Evolutionary conservation across 1,284 basidiomycete genomes (phyloP).

Genomic region (Ceratobasidium sp.): DNA sequence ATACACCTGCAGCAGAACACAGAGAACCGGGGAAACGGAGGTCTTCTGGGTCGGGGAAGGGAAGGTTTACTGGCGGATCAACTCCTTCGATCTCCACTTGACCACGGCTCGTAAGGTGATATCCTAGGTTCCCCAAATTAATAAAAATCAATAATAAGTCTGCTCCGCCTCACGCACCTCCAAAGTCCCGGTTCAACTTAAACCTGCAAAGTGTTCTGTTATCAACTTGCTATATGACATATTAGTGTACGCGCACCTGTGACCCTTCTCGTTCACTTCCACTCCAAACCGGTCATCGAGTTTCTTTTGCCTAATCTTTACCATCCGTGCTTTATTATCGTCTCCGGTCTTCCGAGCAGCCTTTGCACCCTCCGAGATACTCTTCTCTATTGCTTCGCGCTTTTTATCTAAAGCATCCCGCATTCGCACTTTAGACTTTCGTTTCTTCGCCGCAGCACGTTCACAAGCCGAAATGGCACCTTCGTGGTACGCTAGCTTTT

Average conservation of each 20-base stretch:
- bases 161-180: conserved; percentile 51
- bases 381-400: conserved; percentile 63
- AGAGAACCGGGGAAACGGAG: conserved; percentile 68
- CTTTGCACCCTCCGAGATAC: conserved; percentile 64
- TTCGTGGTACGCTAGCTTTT: conserved; percentile 70
- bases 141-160: background rate
- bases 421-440: conserved; percentile 64
- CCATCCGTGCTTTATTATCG: conserved; percentile 72
- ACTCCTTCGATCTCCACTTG: conserved; percentile 66
- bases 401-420: conserved; percentile 71
- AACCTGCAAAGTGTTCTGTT: conserved; percentile 59
- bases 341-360: conserved; percentile 73
- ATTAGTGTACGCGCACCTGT: conserved; percentile 53
- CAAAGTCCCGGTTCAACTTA: conserved; percentile 74
- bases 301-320: conserved; percentile 74
- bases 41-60: conserved; percentile 64
- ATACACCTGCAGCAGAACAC: conserved; percentile 66
- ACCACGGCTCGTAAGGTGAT: conserved; percentile 61
- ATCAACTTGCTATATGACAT: background rate
- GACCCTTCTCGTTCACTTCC: conserved; percentile 64
- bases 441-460: conserved; percentile 65
- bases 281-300: conserved; percentile 70
- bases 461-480: conserved; percentile 74
- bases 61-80: conserved; percentile 65
- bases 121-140: conserved; percentile 54